Base-by-base conservation (phyloP, 2,329 filamentous ascomycete species). In the Venturia asperata region DNA sequence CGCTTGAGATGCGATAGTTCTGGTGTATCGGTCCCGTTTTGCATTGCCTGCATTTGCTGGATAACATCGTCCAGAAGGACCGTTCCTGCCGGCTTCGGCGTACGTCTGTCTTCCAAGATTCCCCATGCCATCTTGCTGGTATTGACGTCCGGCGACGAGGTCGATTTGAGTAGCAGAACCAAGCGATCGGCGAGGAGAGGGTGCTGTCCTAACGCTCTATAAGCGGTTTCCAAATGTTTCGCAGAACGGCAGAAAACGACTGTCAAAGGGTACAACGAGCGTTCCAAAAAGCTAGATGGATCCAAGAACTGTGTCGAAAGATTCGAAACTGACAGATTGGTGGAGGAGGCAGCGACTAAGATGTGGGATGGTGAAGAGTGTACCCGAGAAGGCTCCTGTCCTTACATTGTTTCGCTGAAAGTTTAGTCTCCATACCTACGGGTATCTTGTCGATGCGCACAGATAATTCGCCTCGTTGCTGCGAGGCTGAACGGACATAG, bases 1-100 rank as follows among this genome's bases (percentile, higher is more conserved):
- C 75, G 75, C 70, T 78, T 78, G 61, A 78, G 66, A 13, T 71
- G 60, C 11, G 24, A 37, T 19, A 27, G 11, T 43, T 65, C 39
- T 37, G 42, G 21, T n/a, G 1, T 17, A 24, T 47, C 42, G 17
- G 37, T 43, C 10, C 11, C 39, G n/a, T 47, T 47, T 30, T 27
- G 11, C 24, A 64, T 47, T 17, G 63, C 34, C 56, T 62, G 21
- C n/a, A 49, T 61, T 34, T 64, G 45, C 15, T 60, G 63, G 10
- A 39, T 47, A 39, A 63, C n/a, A 56, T 47, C 21, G 21, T 63
- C 56, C 5, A 66, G 45, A 17, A 55, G 41, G 15, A 66, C 45
- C 30, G 64, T 66, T 43, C 61, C 60, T 17, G 58, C 42, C 10
- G 64, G 60, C 30, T 43, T 45, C 19, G 64, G 64, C 30, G 58